A percentile compares a stretch with the other conserved stretches of the same genome.
These are phyloP conservation scores for Albifimbria verrucaria DNA, from an alignment of 2,329 filamentous ascomycete species.

Conservation along the genomic window DNA sequence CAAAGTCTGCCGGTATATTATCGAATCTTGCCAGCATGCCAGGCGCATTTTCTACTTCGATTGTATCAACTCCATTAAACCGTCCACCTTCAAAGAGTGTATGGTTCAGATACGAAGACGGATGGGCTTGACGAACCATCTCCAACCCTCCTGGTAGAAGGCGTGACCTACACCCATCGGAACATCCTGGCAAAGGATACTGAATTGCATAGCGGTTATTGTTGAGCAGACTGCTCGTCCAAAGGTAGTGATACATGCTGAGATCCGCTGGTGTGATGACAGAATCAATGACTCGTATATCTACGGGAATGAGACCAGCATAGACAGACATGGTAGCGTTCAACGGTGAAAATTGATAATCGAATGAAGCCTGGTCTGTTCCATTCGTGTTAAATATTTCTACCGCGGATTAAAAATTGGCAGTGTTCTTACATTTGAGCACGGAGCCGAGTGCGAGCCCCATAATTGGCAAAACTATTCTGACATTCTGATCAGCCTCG, in stretches of 20 bases:
- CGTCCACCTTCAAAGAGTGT: neutral
- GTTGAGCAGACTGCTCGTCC: neutral
- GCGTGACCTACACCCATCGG: neutral
- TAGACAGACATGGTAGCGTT: neutral
- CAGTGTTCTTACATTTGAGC: neutral
- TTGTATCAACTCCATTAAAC: neutral
- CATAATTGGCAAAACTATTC: neutral
- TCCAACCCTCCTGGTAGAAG: neutral
- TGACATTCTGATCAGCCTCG: neutral
- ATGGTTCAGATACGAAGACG: neutral
- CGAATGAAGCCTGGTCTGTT: neutral
- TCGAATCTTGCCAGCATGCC: neutral
- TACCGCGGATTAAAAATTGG: too few relatives aligned
- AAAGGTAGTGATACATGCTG: neutral
- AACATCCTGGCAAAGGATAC: neutral
- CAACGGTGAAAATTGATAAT: neutral
- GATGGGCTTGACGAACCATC: neutral
- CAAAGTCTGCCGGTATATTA: neutral
- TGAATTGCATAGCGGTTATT: neutral
- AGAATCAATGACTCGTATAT: neutral
- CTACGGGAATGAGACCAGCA: neutral
- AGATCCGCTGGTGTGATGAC: neutral
- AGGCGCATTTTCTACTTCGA: neutral
- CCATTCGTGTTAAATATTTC: neutral
- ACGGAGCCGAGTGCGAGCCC: neutral